phyloP scores from a whole-genome alignment of 1,139 yeast species.

The Torulaspora globosa region DNA sequence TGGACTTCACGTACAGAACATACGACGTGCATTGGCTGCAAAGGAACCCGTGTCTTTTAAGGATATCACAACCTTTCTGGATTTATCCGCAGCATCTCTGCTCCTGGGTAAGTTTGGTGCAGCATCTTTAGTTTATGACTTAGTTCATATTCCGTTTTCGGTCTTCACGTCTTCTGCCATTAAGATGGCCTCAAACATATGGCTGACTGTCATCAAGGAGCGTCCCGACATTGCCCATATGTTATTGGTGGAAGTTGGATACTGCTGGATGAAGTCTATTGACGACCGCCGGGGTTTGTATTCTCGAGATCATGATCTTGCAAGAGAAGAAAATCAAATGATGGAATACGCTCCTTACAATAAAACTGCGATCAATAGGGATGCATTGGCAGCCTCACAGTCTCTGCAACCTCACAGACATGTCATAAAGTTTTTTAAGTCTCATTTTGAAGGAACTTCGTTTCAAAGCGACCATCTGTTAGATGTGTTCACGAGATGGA shows the following conservation, averaged over 20 bases:
- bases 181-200: constrained; percentile 65
- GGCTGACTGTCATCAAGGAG: constrained; percentile 79
- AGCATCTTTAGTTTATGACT: constrained; percentile 52
- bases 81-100: constrained; percentile 45
- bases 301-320: constrained; percentile 55
- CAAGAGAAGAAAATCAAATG: constrained; percentile 56
- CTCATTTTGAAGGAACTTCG: constrained; percentile 79
- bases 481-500: constrained; percentile 62
- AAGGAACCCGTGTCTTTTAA: constrained; percentile 34
- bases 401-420: constrained; percentile 70
- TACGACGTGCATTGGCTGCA: constrained; percentile 21
- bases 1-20: constrained; percentile 20
- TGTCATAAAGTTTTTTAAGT: constrained; percentile 63
- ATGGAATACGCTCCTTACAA: constrained; percentile 94
- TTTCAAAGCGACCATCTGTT: constrained; percentile 69
- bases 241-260: constrained; percentile 64
- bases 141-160: constrained; percentile 70
- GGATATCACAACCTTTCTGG: constrained; percentile 43
- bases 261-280: constrained; percentile 63
- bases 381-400: constrained; percentile 47
- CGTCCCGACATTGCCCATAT: constrained; percentile 54
- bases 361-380: constrained; percentile 52
- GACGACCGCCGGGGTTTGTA: constrained; percentile 61
- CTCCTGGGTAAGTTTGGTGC: constrained; percentile 45
- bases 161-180: constrained; percentile 59